These are phyloP conservation scores for Striga asiatica DNA, from an alignment of 257 asterid species.

Conservation along the genomic window DNA sequence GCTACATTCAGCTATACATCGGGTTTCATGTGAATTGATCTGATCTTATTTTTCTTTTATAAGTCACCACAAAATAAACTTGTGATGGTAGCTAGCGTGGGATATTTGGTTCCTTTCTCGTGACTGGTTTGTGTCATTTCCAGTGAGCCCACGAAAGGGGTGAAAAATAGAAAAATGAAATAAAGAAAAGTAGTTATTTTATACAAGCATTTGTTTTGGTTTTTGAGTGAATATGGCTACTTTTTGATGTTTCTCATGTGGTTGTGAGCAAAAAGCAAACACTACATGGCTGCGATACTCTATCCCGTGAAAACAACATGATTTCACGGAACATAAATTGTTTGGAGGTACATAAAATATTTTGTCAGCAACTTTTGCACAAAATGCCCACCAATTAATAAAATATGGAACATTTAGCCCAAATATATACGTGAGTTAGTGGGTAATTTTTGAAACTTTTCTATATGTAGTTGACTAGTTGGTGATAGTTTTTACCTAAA, in stretches of 20 bases:
- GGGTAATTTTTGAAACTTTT: too few species aligned
- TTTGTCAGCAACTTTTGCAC: too few species aligned
- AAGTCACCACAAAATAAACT: slow-evolving; percentile 8
- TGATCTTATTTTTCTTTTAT: slow-evolving; percentile 18
- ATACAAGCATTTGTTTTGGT: slow-evolving; percentile 5
- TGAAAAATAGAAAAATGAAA: neutral
- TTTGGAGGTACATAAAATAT: too few species aligned
- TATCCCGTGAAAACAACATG: slow-evolving; percentile 32
- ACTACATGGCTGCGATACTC: slow-evolving; percentile 19
- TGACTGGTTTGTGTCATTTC: slow-evolving; percentile 23
- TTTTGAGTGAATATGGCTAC: too few species aligned
- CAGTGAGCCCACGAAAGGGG: neutral
- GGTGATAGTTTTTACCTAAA: too few species aligned
- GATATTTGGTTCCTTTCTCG: slow-evolving; percentile 32
- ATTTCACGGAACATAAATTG: neutral
- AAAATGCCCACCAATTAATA: too few species aligned
- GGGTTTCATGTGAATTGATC: slow-evolving; percentile 42
- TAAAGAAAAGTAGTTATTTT: neutral
- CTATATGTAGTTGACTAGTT: too few species aligned
- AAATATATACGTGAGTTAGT: too few species aligned
- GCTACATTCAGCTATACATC: slow-evolving; percentile 20
- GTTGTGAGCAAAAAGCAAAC: slow-evolving; percentile 15
- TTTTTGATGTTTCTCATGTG: slow-evolving; percentile 11
- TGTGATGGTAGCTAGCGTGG: too few species aligned
- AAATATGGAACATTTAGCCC: too few species aligned